phyloP scores from a whole-genome alignment of 1,284 basidiomycete genomes.

The Xanthoconium separans region DNA sequence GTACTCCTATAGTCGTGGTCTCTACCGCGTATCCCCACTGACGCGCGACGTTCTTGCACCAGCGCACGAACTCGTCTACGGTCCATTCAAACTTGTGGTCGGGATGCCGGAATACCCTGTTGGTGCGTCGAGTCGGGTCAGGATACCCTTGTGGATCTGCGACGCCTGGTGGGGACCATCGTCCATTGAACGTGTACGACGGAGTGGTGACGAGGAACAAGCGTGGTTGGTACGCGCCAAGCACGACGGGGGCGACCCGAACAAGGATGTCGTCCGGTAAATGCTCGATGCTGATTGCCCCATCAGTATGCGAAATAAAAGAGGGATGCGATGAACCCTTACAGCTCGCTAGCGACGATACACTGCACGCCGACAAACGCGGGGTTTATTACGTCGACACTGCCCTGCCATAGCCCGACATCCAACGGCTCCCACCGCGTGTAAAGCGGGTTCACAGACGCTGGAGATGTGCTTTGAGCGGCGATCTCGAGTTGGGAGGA shows the following conservation, averaged over 20 bases:
- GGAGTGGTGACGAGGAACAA: conserved; percentile 87
- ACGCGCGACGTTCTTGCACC: conserved; percentile 62
- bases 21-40: conserved; percentile 77
- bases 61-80: conserved; percentile 69
- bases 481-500: conserved; percentile 52
- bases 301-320: conserved; percentile 6
- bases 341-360: conserved; percentile 87
- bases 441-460: conserved; percentile 32
- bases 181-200: conserved; percentile 85
- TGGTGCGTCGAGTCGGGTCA: conserved; percentile 77
- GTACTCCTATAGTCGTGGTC: conserved; percentile 53
- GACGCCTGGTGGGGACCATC: conserved; percentile 68
- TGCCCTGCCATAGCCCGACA: conserved; percentile 81
- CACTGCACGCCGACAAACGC: conserved; percentile 77
- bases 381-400: conserved; percentile 73
- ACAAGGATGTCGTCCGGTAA: conserved; percentile 68
- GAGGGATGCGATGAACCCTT: conserved; percentile 32
- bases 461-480: conserved; percentile 41
- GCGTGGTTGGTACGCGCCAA: conserved; percentile 82
- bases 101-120: conserved; percentile 71
- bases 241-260: conserved; percentile 76
- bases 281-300: conserved; percentile 76
- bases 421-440: conserved; percentile 74
- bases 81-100: conserved; percentile 98
- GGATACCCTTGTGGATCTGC: conserved; percentile 54